Conservation (phyloP, 345 rosid genomes). For the Salix dunnii region DNA sequence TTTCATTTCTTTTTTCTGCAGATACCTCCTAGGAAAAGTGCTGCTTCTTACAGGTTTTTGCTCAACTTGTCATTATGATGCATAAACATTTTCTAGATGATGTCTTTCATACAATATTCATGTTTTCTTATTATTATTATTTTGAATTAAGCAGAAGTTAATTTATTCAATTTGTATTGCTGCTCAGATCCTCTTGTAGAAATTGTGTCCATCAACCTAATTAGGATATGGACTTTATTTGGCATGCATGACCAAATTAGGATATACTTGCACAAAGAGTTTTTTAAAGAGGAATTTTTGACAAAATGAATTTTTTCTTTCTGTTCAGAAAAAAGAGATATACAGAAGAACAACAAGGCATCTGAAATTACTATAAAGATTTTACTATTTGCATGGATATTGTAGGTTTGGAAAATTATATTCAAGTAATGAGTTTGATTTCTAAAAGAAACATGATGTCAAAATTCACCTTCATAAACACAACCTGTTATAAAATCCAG, state of each 20-base stretch:
- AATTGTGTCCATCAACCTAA: neutral
- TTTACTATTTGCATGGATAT: neutral
- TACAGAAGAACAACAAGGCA: neutral
- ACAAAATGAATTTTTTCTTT: neutral
- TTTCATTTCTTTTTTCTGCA: conserved; percentile 44
- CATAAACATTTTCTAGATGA: neutral
- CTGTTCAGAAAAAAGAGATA: neutral
- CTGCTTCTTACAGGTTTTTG: conserved; percentile 90
- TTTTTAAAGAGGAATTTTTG: neutral
- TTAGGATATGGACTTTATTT: neutral
- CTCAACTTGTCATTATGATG: conserved; percentile 7
- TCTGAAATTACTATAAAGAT: neutral
- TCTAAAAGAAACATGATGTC: neutral
- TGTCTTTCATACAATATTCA: neutral
- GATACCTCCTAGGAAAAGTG: conserved; percentile 98
- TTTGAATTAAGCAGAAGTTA: neutral
- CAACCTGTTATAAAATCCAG: neutral
- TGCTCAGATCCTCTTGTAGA: neutral
- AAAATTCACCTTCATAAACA: neutral
- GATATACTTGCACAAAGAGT: neutral
- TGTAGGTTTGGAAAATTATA: neutral
- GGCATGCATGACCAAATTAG: neutral
- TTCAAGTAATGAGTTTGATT: neutral
- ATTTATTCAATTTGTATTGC: neutral
- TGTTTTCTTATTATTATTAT: neutral